Conservation (phyloP, 352 stramenopile genomes). For the Globisporangium nunn region DNA sequence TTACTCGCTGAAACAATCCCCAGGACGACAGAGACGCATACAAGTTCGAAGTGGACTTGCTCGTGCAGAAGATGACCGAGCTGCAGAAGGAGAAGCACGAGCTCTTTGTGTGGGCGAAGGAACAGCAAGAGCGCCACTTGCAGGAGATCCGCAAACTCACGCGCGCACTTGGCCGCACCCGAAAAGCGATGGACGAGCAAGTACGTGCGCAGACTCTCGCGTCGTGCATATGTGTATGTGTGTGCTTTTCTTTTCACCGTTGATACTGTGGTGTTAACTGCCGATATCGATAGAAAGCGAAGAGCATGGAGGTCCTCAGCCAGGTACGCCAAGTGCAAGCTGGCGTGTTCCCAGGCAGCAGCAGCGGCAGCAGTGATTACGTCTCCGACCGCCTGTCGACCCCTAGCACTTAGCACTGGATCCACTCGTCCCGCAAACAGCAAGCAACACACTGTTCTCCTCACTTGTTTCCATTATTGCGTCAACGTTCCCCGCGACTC, state of each 20-base stretch:
- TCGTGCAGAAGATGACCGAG: constrained; percentile 58
- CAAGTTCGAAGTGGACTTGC: constrained; percentile 61
- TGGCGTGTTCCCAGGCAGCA: constrained; percentile 14
- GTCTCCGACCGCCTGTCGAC: background rate
- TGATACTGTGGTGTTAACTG: background rate
- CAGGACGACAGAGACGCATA: constrained; percentile 74
- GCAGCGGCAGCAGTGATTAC: background rate
- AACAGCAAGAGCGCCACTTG: constrained; percentile 65
- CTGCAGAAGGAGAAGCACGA: constrained; percentile 72
- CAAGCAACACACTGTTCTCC: background rate
- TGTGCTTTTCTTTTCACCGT: background rate
- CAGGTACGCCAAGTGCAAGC: constrained; percentile 33
- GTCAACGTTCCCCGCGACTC: background rate
- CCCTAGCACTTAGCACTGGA: background rate
- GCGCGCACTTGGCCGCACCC: constrained; percentile 43
- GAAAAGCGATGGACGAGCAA: constrained; percentile 60
- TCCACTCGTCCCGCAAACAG: background rate
- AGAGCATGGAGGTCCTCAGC: constrained; percentile 32
- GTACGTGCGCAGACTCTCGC: constrained; percentile 6
- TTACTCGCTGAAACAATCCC: too few relatives aligned
- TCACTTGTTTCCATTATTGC: background rate
- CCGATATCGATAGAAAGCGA: constrained; percentile 19
- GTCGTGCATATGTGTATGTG: constrained; percentile 1
- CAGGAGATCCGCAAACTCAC: constrained; percentile 84
- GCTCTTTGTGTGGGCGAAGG: constrained; percentile 57